phyloP scores from a whole-genome alignment of 129 eudicot species.

The Flaveria ramosissima region DNA sequence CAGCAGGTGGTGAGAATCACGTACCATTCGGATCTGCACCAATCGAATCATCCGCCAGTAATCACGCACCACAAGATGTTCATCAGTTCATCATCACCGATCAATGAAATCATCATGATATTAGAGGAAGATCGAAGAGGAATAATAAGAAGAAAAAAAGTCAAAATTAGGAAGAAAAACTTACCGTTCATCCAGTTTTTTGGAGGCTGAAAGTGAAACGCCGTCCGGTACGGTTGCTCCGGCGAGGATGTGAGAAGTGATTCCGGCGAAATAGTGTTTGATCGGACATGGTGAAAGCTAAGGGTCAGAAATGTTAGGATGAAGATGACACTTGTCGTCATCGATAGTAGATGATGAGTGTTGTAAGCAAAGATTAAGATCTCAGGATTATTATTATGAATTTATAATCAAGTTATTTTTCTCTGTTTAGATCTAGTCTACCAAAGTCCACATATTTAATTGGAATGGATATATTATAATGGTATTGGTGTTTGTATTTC shows the following conservation, averaged over 20 bases:
- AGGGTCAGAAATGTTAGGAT: conserved; percentile 4
- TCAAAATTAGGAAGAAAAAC: conserved; percentile 15
- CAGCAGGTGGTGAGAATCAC: conserved; percentile 7
- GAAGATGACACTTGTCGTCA: not conserved
- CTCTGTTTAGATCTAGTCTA: not conserved
- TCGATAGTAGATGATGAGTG: conserved; percentile 15
- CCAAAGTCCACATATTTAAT: not conserved
- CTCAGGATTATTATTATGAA: not conserved
- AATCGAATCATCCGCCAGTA: conserved; percentile 14
- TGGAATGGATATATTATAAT: too few relatives aligned
- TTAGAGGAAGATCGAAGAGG: not conserved
- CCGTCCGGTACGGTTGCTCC: conserved; percentile 43
- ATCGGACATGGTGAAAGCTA: conserved; percentile 30
- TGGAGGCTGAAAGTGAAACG: conserved; percentile 47
- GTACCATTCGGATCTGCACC: conserved; percentile 73
- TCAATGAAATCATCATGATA: not conserved
- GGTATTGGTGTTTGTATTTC: too few relatives aligned
- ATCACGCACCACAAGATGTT: not conserved
- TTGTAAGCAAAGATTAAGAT: conserved; percentile 21
- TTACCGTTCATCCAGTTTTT: conserved; percentile 79
- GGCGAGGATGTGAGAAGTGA: conserved; percentile 9
- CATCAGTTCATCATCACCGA: conserved; percentile 15
- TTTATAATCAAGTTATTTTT: not conserved
- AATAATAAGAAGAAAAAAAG: not conserved
- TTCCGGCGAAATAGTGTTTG: conserved; percentile 4